phyloP scores from a whole-genome alignment of 345 rosid species.

The Crucihimalaya himalaica region DNA sequence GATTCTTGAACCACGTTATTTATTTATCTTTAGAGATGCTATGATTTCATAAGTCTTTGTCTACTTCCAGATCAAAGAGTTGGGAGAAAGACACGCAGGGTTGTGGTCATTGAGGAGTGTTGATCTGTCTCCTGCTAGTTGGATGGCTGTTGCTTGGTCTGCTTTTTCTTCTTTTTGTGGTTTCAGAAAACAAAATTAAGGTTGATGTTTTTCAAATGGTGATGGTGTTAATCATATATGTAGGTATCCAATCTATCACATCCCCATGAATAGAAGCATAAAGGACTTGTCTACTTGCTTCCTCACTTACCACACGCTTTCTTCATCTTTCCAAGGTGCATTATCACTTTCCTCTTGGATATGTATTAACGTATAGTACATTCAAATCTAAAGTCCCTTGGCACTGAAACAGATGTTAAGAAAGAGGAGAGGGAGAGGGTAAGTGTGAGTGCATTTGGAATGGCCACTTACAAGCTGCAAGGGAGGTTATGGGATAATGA shows the following conservation, averaged over 20 bases:
- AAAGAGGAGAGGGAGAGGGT: slow-evolving; percentile 56
- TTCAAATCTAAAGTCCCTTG: not conserved
- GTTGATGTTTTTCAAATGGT: slow-evolving; percentile 7
- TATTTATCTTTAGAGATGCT: not conserved
- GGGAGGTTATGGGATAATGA: slow-evolving; percentile 77
- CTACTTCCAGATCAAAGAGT: slow-evolving; percentile 62
- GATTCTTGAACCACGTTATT: not conserved
- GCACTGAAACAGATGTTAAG: slow-evolving; percentile 54
- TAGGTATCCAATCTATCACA: slow-evolving; percentile 81
- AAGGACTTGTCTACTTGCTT: slow-evolving; percentile 92
- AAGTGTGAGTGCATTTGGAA: slow-evolving; percentile 71
- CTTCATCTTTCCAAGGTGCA: slow-evolving; percentile 92
- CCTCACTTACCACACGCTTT: slow-evolving; percentile 93
- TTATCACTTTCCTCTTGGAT: not conserved
- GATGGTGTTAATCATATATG: slow-evolving; percentile 10
- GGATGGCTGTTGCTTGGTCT: slow-evolving; percentile 99
- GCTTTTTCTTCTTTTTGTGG: slow-evolving; percentile 1
- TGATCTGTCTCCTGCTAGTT: slow-evolving; percentile 98
- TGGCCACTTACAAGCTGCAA: slow-evolving; percentile 98
- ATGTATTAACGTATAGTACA: not conserved
- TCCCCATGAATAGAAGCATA: slow-evolving; percentile 93
- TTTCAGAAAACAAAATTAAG: slow-evolving; percentile 11
- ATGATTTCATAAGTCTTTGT: not conserved
- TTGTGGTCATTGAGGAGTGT: slow-evolving; percentile 84
- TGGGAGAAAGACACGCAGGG: slow-evolving; percentile 66